Conservation (phyloP, 2,329 filamentous ascomycete genomes). For the Mycosphaerelloides madeirae region DNA sequence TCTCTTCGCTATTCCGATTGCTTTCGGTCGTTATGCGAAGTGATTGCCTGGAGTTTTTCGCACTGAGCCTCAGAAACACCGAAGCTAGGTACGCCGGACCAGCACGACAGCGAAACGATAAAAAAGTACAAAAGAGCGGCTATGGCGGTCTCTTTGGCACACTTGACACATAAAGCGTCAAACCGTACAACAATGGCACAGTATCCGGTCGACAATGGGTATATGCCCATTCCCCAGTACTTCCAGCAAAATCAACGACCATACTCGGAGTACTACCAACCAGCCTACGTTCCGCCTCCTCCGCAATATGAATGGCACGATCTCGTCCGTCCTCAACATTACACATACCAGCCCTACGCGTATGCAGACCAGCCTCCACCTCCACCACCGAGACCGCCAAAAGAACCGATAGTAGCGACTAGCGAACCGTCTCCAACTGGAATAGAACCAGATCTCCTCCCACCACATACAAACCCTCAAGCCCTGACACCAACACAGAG, state of each 20-base stretch:
- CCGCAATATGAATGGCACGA: constrained; percentile 1
- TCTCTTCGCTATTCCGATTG: too few species aligned
- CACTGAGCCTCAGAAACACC: too few species aligned
- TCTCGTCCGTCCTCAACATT: too few species aligned
- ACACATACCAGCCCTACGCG: too few species aligned
- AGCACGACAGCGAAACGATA: too few species aligned
- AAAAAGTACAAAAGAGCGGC: neutral
- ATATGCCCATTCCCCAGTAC: constrained; percentile 10
- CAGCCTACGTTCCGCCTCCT: neutral
- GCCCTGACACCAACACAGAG: constrained; percentile 17
- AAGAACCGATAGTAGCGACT: neutral
- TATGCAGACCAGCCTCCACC: constrained; percentile 1
- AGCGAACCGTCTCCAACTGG: constrained; percentile 2
- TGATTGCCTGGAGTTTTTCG: too few species aligned
- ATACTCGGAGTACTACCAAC: neutral
- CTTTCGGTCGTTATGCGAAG: too few species aligned
- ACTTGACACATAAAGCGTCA: constrained; percentile 3
- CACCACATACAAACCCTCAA: constrained; percentile 22
- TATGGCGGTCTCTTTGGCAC: constrained; percentile 15
- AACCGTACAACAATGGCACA: constrained; percentile 7
- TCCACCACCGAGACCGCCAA: constrained; percentile 7
- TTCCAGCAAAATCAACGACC: constrained; percentile 6
- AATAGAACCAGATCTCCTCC: constrained; percentile 20
- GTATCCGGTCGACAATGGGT: constrained; percentile 4
- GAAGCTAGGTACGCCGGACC: too few species aligned